Percentiles rank a stretch among this genome's conserved stretches.
Conservation (phyloP, 495 filamentous ascomycete genomes). For the Xylaria grammica region DNA sequence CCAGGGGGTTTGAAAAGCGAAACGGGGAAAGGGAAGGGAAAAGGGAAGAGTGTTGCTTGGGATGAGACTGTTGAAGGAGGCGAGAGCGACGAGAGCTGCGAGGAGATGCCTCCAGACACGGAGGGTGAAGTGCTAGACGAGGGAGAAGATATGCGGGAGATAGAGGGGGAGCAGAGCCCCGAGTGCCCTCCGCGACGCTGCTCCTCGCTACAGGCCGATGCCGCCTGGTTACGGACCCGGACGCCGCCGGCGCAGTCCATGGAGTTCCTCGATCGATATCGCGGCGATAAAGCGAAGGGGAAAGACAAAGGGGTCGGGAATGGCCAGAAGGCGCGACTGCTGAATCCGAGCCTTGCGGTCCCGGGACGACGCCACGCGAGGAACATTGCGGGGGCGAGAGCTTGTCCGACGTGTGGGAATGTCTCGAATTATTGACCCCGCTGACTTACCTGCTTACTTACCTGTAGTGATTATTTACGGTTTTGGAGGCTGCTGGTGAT, state of each 20-base stretch:
- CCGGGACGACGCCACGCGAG: conserved; percentile 39
- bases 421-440: background rate
- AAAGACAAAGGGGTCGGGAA: conserved; percentile 7
- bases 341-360: conserved; percentile 41
- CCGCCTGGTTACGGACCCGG: too few species aligned
- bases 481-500: too few species aligned
- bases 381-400: background rate
- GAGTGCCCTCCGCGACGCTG: too few species aligned
- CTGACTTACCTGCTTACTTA: too few species aligned
- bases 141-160: too few species aligned
- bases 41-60: conserved; percentile 16
- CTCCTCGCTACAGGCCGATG: too few species aligned
- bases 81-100: conserved; percentile 8
- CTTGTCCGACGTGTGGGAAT: conserved; percentile 5
- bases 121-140: conserved; percentile 19
- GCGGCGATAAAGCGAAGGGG: conserved; percentile 8
- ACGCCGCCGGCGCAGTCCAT: conserved; percentile 25
- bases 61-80: background rate
- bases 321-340: conserved; percentile 13
- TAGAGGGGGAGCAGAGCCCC: too few species aligned
- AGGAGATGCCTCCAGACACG: conserved; percentile 11
- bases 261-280: conserved; percentile 30
- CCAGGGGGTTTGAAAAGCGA: too few species aligned
- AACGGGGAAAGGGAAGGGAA: background rate
- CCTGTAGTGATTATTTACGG: too few species aligned